phyloP scores from a whole-genome alignment of 495 filamentous ascomycete species.

The Daldinia vernicosa region DNA sequence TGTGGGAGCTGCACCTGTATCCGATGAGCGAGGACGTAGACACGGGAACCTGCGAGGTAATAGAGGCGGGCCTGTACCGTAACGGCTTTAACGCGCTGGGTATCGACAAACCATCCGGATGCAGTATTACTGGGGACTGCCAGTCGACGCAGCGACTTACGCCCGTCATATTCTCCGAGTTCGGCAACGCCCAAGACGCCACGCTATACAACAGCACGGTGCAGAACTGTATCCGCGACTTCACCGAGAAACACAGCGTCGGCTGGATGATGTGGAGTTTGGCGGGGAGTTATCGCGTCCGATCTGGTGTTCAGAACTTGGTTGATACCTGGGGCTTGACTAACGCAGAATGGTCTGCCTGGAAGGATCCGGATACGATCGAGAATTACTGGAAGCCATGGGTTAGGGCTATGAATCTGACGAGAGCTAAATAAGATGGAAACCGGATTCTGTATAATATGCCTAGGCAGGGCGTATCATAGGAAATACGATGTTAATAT shows the following conservation, averaged over 20 bases:
- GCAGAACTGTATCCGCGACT: slow-evolving; percentile 57
- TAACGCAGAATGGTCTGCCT: slow-evolving; percentile 52
- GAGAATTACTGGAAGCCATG: slow-evolving; percentile 52
- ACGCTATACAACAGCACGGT: slow-evolving; percentile 55
- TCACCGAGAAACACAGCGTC: slow-evolving; percentile 55
- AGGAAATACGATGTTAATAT: background rate
- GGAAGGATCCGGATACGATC: slow-evolving; percentile 48
- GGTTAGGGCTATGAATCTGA: slow-evolving; percentile 47
- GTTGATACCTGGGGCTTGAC: slow-evolving; percentile 60
- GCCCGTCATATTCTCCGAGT: slow-evolving; percentile 61
- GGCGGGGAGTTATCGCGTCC: slow-evolving; percentile 65
- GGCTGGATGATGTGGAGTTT: slow-evolving; percentile 67
- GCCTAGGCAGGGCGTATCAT: background rate
- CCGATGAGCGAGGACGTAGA: slow-evolving; percentile 52
- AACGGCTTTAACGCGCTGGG: slow-evolving; percentile 60
- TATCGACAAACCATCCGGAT: slow-evolving; percentile 46
- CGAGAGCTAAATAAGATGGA: slow-evolving; percentile 14
- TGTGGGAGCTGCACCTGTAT: slow-evolving; percentile 66
- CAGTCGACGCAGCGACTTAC: slow-evolving; percentile 44
- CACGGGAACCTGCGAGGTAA: slow-evolving; percentile 54
- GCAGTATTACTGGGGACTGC: slow-evolving; percentile 40
- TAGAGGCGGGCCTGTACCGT: slow-evolving; percentile 55
- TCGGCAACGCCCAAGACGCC: slow-evolving; percentile 54
- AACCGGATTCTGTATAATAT: background rate
- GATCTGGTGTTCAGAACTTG: slow-evolving; percentile 54